phyloP scores from a whole-genome alignment of 208 protist species.

The Trichomonas vaginalis region DNA sequence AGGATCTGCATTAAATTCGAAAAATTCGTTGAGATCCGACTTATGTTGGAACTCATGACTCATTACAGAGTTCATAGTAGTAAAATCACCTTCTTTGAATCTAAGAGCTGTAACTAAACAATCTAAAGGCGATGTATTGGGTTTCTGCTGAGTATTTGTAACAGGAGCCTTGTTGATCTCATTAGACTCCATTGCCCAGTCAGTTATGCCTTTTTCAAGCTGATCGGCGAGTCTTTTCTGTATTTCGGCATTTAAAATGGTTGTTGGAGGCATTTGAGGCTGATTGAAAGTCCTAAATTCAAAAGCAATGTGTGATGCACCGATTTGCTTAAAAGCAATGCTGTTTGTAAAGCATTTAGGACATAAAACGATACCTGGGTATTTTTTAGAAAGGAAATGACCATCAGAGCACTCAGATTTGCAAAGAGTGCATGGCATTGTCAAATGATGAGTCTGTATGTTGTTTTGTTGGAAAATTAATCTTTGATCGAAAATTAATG shows the following conservation, averaged over 20 bases:
- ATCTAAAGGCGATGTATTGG: not conserved
- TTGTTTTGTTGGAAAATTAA: not conserved
- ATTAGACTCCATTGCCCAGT: not conserved
- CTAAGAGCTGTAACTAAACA: not conserved
- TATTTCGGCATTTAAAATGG: not conserved
- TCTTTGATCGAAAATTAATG: not conserved
- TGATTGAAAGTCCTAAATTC: not conserved
- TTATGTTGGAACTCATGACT: not conserved
- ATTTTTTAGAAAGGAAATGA: not conserved
- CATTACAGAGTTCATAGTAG: not conserved
- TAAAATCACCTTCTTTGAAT: not conserved
- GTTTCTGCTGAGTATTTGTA: not conserved
- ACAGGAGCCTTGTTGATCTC: not conserved
- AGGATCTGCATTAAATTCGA: not conserved
- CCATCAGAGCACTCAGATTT: not conserved
- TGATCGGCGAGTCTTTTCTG: not conserved
- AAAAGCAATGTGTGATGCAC: not conserved
- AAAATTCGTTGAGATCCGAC: not conserved
- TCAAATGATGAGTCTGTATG: not conserved
- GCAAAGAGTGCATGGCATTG: not conserved
- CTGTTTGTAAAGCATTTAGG: not conserved
- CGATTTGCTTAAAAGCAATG: not conserved
- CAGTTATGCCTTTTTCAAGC: not conserved
- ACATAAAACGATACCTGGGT: slow-evolving; percentile 6
- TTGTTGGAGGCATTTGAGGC: not conserved